phyloP scores from a whole-genome alignment of 2,329 filamentous ascomycete species.

The Aureobasidium sp. region DNA sequence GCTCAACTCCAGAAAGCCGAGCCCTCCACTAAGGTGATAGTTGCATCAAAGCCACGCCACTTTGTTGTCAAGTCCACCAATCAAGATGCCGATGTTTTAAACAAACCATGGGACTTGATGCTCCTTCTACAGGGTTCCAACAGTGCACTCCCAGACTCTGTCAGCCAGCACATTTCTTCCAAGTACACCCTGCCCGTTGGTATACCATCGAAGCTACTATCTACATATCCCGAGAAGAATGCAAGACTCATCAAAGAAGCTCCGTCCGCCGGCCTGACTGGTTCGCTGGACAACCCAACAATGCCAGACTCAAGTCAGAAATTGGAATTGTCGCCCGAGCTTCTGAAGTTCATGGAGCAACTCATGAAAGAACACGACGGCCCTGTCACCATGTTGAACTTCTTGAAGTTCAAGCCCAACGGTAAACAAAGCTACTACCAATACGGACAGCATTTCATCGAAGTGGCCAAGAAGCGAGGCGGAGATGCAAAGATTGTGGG shows the following conservation, averaged over 20 bases:
- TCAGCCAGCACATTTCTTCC: constrained; percentile 18
- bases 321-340: constrained; percentile 45
- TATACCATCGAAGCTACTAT: constrained; percentile 34
- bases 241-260: constrained; percentile 30
- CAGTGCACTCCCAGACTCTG: constrained; percentile 16
- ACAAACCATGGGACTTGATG: constrained; percentile 41
- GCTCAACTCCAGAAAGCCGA: constrained; percentile 25
- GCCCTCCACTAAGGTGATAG: constrained; percentile 30
- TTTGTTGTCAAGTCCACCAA: constrained; percentile 42
- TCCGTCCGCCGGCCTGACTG: constrained; percentile 26
- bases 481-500: constrained; percentile 55
- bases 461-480: constrained; percentile 31
- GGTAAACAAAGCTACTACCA: constrained; percentile 45
- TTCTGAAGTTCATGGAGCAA: constrained; percentile 41
- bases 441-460: constrained; percentile 39
- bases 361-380: constrained; percentile 26
- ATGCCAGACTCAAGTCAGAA: constrained; percentile 35
- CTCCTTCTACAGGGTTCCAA: constrained; percentile 31
- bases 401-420: constrained; percentile 47
- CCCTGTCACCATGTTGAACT: constrained; percentile 54
- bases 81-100: constrained; percentile 33
- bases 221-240: constrained; percentile 30
- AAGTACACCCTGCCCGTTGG: constrained; percentile 31
- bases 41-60: constrained; percentile 35
- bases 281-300: constrained; percentile 22